Conservation (phyloP, 176 grass and related monocot genomes). For the Paspalum vaginatum region DNA sequence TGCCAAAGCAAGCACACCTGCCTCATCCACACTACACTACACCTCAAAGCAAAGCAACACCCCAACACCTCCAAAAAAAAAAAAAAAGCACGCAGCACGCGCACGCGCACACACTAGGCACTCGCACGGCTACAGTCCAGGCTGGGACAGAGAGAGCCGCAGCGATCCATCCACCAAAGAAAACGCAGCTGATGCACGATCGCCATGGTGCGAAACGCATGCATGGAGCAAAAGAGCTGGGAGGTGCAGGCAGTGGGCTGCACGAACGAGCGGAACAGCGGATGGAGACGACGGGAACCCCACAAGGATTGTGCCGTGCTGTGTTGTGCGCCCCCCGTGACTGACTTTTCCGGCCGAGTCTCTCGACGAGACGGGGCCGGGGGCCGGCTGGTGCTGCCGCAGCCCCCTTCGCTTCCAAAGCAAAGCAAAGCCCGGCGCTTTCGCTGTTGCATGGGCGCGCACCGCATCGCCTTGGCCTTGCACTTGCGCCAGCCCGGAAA, state of each 20-base stretch:
- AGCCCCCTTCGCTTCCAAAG: conserved; percentile 42
- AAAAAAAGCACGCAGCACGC: not conserved
- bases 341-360: conserved; percentile 25
- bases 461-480: conserved; percentile 9
- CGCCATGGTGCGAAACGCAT: not conserved
- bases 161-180: too few relatives aligned
- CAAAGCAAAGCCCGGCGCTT: conserved; percentile 23
- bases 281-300: conserved; percentile 2
- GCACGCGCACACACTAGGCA: conserved; percentile 18
- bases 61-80: not conserved
- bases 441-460: conserved; percentile 36
- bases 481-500: conserved; percentile 17
- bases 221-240: not conserved
- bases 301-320: conserved; percentile 12
- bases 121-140: not conserved
- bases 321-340: not conserved
- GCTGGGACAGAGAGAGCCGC: too few relatives aligned
- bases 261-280: not conserved
- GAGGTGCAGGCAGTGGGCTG: not conserved
- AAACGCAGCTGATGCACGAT: too few relatives aligned
- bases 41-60: conserved; percentile 39
- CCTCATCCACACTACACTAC: conserved; percentile 13
- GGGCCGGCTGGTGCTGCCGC: too few relatives aligned
- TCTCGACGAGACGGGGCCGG: not conserved
- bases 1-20: conserved; percentile 18